A percentile compares a stretch with the other conserved stretches of the same genome.
phyloP scores from a whole-genome alignment of 2,329 filamentous ascomycete species.

The Hymenoscyphus albidus region DNA sequence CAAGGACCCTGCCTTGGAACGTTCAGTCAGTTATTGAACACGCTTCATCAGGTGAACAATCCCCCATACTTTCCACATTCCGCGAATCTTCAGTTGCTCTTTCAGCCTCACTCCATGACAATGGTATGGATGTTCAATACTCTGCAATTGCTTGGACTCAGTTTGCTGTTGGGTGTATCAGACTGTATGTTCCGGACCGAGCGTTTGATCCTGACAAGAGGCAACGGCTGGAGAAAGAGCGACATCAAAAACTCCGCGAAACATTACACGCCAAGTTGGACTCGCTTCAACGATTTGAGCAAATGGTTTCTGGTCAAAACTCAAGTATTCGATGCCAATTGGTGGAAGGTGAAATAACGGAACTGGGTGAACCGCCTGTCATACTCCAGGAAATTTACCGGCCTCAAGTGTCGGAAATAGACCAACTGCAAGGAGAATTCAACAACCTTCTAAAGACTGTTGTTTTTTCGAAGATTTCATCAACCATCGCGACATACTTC shows the following conservation, averaged over 20 bases:
- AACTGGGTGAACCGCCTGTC: constrained; percentile 63
- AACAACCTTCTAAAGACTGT: constrained; percentile 61
- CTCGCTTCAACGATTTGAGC: constrained; percentile 63
- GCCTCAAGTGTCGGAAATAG: constrained; percentile 63
- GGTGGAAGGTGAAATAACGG: constrained; percentile 57
- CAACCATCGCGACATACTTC: constrained; percentile 23
- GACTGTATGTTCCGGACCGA: constrained; percentile 80
- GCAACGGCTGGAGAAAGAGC: constrained; percentile 60
- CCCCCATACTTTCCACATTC: constrained; percentile 37
- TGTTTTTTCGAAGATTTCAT: constrained; percentile 22
- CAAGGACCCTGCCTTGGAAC: not conserved
- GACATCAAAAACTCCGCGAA: constrained; percentile 52
- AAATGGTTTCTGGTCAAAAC: constrained; percentile 61
- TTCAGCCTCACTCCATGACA: constrained; percentile 30
- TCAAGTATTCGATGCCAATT: constrained; percentile 64
- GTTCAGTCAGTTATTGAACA: not conserved
- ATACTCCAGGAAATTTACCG: constrained; percentile 66
- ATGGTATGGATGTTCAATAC: constrained; percentile 30
- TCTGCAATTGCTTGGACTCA: constrained; percentile 67
- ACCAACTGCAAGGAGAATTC: constrained; percentile 77
- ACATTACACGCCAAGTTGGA: constrained; percentile 54
- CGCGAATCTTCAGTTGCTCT: constrained; percentile 32
- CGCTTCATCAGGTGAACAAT: not conserved
- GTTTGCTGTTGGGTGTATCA: constrained; percentile 69
- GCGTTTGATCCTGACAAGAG: constrained; percentile 76